Conservation (phyloP, 495 filamentous ascomycete genomes). For the Lophiotrema nucula region DNA sequence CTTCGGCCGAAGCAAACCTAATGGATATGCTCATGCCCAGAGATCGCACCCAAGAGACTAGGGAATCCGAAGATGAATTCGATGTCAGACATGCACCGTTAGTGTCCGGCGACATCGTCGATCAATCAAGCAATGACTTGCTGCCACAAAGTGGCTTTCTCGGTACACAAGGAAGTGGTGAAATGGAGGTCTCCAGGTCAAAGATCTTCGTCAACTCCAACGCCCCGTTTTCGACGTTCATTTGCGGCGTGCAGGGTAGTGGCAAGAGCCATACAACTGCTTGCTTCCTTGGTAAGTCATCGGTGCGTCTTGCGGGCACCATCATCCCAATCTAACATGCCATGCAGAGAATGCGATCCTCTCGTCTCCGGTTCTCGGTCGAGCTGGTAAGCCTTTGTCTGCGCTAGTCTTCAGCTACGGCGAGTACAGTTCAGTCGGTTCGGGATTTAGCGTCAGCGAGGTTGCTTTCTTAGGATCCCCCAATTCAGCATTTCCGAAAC, state of each 20-base stretch:
- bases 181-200: not conserved
- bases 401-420: conserved; percentile 22
- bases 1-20: no score
- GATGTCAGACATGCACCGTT: conserved; percentile 14
- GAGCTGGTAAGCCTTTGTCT: conserved; percentile 36
- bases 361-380: conserved; percentile 60
- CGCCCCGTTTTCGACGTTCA: conserved; percentile 66
- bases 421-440: conserved; percentile 8
- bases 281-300: conserved; percentile 52
- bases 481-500: not conserved
- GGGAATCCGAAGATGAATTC: not conserved
- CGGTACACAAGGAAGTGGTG: not conserved
- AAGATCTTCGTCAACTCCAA: conserved; percentile 63
- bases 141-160: conserved; percentile 18
- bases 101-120: conserved; percentile 4
- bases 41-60: no score
- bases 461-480: conserved; percentile 13
- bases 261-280: conserved; percentile 75
- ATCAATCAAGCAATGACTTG: not conserved
- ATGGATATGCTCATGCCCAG: no score
- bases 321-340: conserved; percentile 50
- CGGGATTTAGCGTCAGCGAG: conserved; percentile 25
- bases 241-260: conserved; percentile 74
- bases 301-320: conserved; percentile 42
- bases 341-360: conserved; percentile 59